Percentiles rank a stretch among this genome's conserved stretches.
phyloP scores from a whole-genome alignment of 345 rosid species.

The Kernera saxatilis region DNA sequence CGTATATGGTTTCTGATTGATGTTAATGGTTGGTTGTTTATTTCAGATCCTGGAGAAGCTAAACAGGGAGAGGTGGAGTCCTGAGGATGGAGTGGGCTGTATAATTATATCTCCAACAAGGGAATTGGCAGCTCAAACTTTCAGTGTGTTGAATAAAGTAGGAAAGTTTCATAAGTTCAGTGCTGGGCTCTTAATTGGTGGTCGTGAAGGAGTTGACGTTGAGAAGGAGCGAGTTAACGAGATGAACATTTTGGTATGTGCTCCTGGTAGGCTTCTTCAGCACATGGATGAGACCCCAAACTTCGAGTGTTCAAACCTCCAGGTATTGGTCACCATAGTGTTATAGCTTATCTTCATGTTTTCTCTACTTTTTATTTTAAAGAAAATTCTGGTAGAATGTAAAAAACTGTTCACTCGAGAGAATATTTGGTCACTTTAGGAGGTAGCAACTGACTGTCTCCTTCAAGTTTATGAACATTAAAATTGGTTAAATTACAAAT shows the following conservation, averaged over 20 bases:
- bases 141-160: slow-evolving; percentile 63
- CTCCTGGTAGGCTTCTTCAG: slow-evolving; percentile 96
- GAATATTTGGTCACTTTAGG: neutral
- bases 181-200: slow-evolving; percentile 88
- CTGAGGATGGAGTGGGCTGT: slow-evolving; percentile 90
- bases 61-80: slow-evolving; percentile 75
- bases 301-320: slow-evolving; percentile 85
- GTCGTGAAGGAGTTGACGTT: slow-evolving; percentile 70
- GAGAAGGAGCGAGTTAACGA: slow-evolving; percentile 80
- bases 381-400: neutral
- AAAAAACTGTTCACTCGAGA: neutral
- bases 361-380: neutral
- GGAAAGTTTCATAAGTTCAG: slow-evolving; percentile 80
- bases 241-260: slow-evolving; percentile 81
- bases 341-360: neutral
- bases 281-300: slow-evolving; percentile 97
- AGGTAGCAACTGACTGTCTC: neutral
- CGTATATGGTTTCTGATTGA: neutral
- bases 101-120: slow-evolving; percentile 90
- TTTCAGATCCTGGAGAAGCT: slow-evolving; percentile 75
- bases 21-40: neutral
- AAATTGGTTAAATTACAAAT: neutral
- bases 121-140: slow-evolving; percentile 81
- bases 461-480: neutral
- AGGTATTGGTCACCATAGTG: slow-evolving; percentile 41